Evolutionary conservation across 176 grass and related monocot species (phyloP), one percentile per base, ranked within the genome.

Genomic region (Avena atlantica): DNA sequence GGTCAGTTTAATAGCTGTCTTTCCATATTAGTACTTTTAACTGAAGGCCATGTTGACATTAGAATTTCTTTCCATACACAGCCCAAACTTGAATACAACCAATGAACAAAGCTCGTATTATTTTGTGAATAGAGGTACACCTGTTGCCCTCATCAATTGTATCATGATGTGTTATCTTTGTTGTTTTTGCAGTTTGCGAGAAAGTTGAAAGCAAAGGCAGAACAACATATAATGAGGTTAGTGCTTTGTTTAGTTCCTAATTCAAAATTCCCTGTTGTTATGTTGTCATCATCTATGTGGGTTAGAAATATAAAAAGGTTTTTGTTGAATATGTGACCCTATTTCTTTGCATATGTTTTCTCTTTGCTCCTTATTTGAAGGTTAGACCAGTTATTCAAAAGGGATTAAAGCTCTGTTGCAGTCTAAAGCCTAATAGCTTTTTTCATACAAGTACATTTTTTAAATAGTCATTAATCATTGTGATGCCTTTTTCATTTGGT

Each of bases 181-280:
- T 78, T 80, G 8, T 76, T 86, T 65, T 81, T 88, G 74, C 86
- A 99, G 97, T 99, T 82, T 99, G 97, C 62, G 92, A 99, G 73
- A 99, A 96, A 90, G 97, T 99, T 85, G 97, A 99, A 96, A 99
- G 97, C 90, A 99, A 99, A 87, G 97, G 92, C 45, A 94, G 97
- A 86, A 99, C 97, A 69, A 96, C 97, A 51, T 99, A 99, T 84
- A 99, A 99, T 63, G 94, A 99, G 93, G 97, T 96, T 65, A 20
- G 58, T 79, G 55, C 15, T 29, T 80, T 82, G 29, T 79, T 69
- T 69, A 47, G 52, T 84, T 85, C 42, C 45, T n/a, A 76, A 16
- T 8, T 36, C 16, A 37, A 36, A 15, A 25, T 80, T 74, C 47
- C 47, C 24, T 84, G 0, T 53, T 80, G 49, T 88, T 17, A 53